Percentiles rank a stretch among this genome's conserved stretches.
phyloP scores from a whole-genome alignment of 1,139 yeast species.

The Saccharomyces uvarum region DNA sequence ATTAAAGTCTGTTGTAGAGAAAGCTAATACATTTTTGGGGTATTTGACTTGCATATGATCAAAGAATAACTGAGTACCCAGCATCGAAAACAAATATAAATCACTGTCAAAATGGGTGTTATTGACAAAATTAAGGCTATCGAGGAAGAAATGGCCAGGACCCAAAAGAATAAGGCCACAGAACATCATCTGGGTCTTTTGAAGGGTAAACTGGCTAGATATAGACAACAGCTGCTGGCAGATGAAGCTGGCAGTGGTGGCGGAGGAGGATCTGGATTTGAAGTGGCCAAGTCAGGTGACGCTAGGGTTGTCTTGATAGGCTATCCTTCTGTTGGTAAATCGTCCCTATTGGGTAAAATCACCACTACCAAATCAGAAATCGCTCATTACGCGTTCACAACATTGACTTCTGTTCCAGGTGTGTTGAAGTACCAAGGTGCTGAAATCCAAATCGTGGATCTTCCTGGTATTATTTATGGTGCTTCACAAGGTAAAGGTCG shows the following conservation, averaged over 20 bases:
- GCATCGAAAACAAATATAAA: background rate
- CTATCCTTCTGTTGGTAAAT: slow-evolving; percentile 95
- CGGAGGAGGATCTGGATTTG: slow-evolving; percentile 83
- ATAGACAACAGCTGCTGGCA: slow-evolving; percentile 82
- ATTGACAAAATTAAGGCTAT: slow-evolving; percentile 78
- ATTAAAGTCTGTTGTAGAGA: background rate
- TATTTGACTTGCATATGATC: background rate
- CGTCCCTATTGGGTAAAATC: slow-evolving; percentile 76
- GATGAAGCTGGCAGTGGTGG: slow-evolving; percentile 73
- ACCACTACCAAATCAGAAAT: slow-evolving; percentile 92
- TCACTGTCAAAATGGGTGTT: slow-evolving; percentile 27
- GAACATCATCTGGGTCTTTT: slow-evolving; percentile 91
- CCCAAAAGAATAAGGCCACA: slow-evolving; percentile 96
- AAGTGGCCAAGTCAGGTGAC: slow-evolving; percentile 92
- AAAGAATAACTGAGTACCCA: background rate
- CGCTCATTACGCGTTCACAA: slow-evolving; percentile 92
- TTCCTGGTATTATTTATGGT: slow-evolving; percentile 95
- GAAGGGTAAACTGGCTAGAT: slow-evolving; percentile 92
- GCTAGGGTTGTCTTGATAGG: slow-evolving; percentile 94
- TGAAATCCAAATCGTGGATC: slow-evolving; percentile 89
- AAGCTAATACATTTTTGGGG: background rate
- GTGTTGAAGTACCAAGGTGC: slow-evolving; percentile 93
- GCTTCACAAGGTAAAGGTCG: slow-evolving; percentile 97
- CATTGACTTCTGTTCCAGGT: slow-evolving; percentile 94
- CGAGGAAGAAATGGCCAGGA: slow-evolving; percentile 87